Evolutionary conservation across 2,329 filamentous ascomycete genomes (phyloP).

Genomic region (Fusarium sp.): DNA sequence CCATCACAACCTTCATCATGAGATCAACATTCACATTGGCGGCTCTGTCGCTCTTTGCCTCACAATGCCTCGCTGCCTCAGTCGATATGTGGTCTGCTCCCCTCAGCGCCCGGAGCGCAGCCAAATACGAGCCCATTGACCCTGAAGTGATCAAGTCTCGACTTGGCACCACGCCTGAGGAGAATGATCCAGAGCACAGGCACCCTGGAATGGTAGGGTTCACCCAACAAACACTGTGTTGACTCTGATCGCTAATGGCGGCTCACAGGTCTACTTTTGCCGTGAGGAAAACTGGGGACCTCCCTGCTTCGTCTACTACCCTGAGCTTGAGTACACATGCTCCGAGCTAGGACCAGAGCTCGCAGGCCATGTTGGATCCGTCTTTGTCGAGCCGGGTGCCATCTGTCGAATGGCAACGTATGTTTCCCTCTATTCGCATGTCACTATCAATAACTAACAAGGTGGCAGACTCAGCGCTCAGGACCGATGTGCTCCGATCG

Average conservation of each 20-base stretch:
- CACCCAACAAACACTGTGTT: neutral
- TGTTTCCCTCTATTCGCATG: neutral
- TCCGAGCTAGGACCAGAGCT: constrained; percentile 33
- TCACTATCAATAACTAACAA: constrained; percentile 10
- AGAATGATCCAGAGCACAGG: constrained; percentile 26
- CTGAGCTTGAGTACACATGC: constrained; percentile 40
- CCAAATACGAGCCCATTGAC: constrained; percentile 29
- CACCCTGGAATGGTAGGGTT: constrained; percentile 31
- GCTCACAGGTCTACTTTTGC: constrained; percentile 43
- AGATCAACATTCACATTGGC: constrained; percentile 22
- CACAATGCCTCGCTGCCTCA: constrained; percentile 28
- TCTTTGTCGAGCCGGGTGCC: constrained; percentile 38
- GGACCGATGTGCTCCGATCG: constrained; percentile 24
- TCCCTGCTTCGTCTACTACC: constrained; percentile 38
- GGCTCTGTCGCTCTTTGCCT: constrained; percentile 21
- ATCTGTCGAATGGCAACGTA: constrained; percentile 41
- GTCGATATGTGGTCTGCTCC: constrained; percentile 39
- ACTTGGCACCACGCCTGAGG: constrained; percentile 32
- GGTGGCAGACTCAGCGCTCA: constrained; percentile 14
- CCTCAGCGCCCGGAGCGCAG: constrained; percentile 20
- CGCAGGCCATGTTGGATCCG: constrained; percentile 38
- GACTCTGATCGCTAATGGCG: constrained; percentile 7
- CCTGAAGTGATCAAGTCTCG: constrained; percentile 36
- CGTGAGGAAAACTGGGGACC: constrained; percentile 41
- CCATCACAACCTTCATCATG: constrained; percentile 23